Evolutionary conservation across 768 basidiomycete genomes (phyloP).

Genomic region (Lactarius evosmus): DNA sequence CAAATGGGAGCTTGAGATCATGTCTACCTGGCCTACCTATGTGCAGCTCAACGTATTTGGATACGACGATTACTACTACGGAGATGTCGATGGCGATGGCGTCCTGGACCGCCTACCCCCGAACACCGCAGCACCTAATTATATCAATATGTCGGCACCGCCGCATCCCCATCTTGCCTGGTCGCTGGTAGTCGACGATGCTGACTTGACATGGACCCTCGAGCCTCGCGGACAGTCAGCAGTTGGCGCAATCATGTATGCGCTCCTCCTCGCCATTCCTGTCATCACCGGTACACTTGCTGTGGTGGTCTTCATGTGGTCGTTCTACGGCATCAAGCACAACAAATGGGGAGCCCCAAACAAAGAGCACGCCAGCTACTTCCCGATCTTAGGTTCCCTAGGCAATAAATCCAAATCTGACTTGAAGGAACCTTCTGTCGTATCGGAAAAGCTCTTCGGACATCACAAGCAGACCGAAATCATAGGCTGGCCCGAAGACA

Average conservation of each 20-base stretch:
- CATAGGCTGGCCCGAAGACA: conserved; percentile 97
- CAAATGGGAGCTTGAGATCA: conserved; percentile 84
- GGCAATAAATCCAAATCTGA: conserved; percentile 67
- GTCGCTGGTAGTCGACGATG: conserved; percentile 78
- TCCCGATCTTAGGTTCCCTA: conserved; percentile 76
- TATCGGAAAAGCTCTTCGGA: conserved; percentile 71
- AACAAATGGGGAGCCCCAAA: conserved; percentile 86
- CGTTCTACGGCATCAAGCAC: conserved; percentile 93
- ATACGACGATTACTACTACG: conserved; percentile 91
- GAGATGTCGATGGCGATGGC: conserved; percentile 84
- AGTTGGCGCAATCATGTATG: conserved; percentile 86
- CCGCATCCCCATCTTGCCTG: conserved; percentile 86
- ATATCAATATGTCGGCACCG: conserved; percentile 87
- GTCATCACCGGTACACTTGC: conserved; percentile 81
- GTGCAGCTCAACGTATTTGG: conserved; percentile 89
- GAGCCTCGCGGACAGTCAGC: conserved; percentile 78
- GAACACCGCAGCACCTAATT: conserved; percentile 81
- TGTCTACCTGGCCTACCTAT: conserved; percentile 87
- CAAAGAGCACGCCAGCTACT: conserved; percentile 71
- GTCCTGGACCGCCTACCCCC: conserved; percentile 89
- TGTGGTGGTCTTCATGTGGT: conserved; percentile 88
- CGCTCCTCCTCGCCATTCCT: conserved; percentile 75
- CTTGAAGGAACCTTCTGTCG: conserved; percentile 57
- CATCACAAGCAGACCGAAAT: conserved; percentile 56
- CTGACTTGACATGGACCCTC: conserved; percentile 70